Evolutionary conservation across 2,329 filamentous ascomycete species (phyloP), one percentile per base, ranked within the genome.

Genomic region (Alternaria gansuensis): DNA sequence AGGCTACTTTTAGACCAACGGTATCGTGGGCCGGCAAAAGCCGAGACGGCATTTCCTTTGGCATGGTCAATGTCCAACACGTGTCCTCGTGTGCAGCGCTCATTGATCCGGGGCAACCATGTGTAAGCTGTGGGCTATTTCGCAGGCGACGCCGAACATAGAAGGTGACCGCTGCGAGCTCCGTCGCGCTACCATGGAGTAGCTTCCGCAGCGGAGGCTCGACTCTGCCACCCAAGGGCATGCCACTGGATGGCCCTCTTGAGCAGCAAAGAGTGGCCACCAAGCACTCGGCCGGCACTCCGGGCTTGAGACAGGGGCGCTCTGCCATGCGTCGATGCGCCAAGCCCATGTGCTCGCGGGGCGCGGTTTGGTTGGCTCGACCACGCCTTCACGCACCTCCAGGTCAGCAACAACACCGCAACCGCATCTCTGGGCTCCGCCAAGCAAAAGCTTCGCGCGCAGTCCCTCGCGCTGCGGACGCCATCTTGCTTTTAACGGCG

Each of bases 401-500:
- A 40, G 34, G 54, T 54, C 51, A 58, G 48, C 57, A 57, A 44
- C 59, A 54, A 34, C 45, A 43, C 51, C 10, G 44, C 58, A 29
- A 43, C 51, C 10, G 44, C 58, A 29, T 52, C 54, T 43, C 37
- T 39, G 33, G 39, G 26, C 45, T 46, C 39, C 26, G 59, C 64
- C 62, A 63, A 66, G 62, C 57, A 51, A 62, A 58, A 60, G 57
- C 60, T 61, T 61, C 60, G 55, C 54, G 44, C 29, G 40, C 9
- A 40, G 26, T 31, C 54, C 49, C 41, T 41, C 41, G 48, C 54
- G 39, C 40, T 57, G 44, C 53, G 45, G 29, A 49, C 23, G 57
- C 40, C 51, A 52, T 46, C n/a, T 63, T 65, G 54, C 63, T 67
- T 60, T 64, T 67, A 59, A 62, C 54, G 51, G 43, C 49, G 34